phyloP scores from a whole-genome alignment of 495 filamentous ascomycete genomes.

The Xanthoparmelia taractica region DNA sequence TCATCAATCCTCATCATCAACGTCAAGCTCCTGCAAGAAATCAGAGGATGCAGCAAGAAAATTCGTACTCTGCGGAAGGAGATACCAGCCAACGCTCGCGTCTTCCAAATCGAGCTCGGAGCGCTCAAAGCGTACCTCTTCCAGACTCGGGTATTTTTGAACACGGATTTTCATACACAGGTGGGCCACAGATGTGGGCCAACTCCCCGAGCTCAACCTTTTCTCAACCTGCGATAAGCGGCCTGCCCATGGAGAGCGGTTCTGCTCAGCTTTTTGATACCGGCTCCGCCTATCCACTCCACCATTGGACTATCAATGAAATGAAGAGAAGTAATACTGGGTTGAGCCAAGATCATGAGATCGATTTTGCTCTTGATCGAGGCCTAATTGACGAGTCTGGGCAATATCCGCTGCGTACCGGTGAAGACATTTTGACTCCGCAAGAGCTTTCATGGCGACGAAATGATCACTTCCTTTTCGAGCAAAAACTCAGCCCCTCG shows the following conservation, averaged over 20 bases:
- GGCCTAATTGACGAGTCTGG: neutral
- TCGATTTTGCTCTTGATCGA: neutral
- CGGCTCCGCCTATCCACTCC: neutral
- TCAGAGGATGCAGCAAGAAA: neutral
- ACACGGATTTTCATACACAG: neutral
- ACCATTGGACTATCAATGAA: neutral
- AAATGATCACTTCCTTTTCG: neutral
- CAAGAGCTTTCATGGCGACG: conserved; percentile 8
- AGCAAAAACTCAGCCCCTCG: neutral
- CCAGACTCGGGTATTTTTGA: conserved; percentile 1
- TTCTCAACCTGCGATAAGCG: neutral
- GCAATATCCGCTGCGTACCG: neutral
- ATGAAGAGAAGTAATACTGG: neutral
- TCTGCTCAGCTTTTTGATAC: neutral
- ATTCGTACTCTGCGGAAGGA: neutral
- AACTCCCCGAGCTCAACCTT: conserved; percentile 10
- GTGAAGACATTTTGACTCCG: neutral
- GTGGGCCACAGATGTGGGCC: neutral
- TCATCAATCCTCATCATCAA: neutral
- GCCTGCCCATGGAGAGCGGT: neutral
- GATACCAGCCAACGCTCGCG: too few species aligned
- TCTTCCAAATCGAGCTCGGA: neutral
- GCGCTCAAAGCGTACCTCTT: neutral
- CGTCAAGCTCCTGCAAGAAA: neutral
- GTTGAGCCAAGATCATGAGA: neutral